Evolutionary conservation across 345 rosid species (phyloP).

Genomic region (Hibiscus trionum): DNA sequence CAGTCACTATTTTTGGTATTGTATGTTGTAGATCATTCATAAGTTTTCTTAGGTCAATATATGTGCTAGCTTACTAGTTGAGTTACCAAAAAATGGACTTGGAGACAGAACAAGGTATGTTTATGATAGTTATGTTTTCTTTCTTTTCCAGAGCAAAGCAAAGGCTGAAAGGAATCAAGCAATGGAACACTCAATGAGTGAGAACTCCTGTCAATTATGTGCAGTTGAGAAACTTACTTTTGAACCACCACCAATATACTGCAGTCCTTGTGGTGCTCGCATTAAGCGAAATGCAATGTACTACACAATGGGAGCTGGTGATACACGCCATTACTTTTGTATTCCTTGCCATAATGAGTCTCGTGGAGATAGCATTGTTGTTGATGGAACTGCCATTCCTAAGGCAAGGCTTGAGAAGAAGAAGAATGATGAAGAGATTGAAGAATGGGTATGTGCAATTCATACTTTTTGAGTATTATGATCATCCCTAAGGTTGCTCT

Average conservation of each 20-base stretch:
- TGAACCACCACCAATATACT: conserved; percentile 97
- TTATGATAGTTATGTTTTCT: neutral
- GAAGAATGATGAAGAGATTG: conserved; percentile 97
- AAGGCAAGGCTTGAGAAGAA: conserved; percentile 91
- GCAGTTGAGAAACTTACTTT: conserved; percentile 98
- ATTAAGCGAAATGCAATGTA: conserved; percentile 97
- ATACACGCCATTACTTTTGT: conserved; percentile 85
- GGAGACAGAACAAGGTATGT: neutral
- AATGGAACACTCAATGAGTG: conserved; percentile 92
- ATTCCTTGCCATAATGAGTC: conserved; percentile 94
- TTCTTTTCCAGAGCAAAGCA: conserved; percentile 72
- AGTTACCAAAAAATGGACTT: neutral
- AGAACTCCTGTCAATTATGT: conserved; percentile 96
- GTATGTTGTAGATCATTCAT: neutral
- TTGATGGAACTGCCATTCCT: conserved; percentile 56
- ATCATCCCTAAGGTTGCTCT: conserved; percentile 14
- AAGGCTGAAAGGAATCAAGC: conserved; percentile 97
- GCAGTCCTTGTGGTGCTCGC: conserved; percentile 93
- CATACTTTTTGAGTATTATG: conserved; percentile 5
- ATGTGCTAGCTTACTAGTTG: neutral
- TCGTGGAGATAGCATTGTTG: conserved; percentile 75
- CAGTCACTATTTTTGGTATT: neutral
- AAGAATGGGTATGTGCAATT: conserved; percentile 71
- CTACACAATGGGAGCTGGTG: conserved; percentile 85
- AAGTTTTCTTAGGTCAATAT: neutral